These are phyloP conservation scores for Cydonia oblonga DNA, from an alignment of 331 rosid genomes.

Conservation along the genomic window DNA sequence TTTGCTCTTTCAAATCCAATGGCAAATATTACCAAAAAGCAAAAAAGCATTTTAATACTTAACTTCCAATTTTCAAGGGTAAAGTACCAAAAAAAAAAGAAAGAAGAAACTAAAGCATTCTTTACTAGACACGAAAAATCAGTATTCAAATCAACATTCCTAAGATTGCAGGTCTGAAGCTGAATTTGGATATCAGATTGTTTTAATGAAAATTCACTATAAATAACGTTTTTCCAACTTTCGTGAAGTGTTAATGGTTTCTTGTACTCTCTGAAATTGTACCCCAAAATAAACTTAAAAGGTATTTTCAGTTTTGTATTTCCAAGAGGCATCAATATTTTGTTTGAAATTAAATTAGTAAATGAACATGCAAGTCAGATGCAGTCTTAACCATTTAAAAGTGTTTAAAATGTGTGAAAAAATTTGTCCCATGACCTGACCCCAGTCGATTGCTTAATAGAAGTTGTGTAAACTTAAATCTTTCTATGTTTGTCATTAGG, in stretches of 20 bases:
- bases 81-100: neutral
- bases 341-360: no score
- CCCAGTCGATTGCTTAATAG: neutral
- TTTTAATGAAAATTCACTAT: neutral
- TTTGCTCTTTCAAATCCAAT: neutral
- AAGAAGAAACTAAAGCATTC: neutral
- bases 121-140: no score
- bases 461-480: neutral
- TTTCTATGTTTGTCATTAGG: conserved; percentile 28
- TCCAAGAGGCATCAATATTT: no score
- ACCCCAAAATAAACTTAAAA: neutral
- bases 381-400: no score
- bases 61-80: neutral
- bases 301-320: neutral
- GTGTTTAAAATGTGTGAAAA: no score
- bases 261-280: neutral
- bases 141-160: neutral
- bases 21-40: neutral
- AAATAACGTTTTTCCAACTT: neutral
- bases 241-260: neutral
- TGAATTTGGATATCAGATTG: neutral
- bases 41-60: neutral
- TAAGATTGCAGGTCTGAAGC: neutral
- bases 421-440: neutral
- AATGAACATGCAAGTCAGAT: no score